Conservation (phyloP, 2,329 filamentous ascomycete genomes). For the Colletotrichum shisoi region DNA sequence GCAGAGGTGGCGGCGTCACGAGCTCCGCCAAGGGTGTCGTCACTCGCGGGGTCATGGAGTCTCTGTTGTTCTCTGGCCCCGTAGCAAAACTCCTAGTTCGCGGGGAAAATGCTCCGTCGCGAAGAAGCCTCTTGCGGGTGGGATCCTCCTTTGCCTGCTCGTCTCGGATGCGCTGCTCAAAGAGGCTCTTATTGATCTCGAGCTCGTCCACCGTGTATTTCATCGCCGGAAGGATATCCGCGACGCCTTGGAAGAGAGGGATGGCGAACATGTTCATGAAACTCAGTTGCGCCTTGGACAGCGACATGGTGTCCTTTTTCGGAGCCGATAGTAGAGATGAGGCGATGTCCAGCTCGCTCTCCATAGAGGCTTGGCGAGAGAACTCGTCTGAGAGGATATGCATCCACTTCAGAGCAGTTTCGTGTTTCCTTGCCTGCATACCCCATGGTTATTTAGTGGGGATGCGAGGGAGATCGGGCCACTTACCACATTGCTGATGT, state of each 20-base stretch:
- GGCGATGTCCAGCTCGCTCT: constrained; percentile 83
- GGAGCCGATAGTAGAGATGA: constrained; percentile 87
- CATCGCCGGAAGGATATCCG: constrained; percentile 85
- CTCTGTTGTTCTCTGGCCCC: constrained; percentile 28
- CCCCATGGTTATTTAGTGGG: constrained; percentile 40
- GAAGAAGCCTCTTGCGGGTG: constrained; percentile 48
- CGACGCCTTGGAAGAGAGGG: constrained; percentile 87
- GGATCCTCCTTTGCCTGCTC: constrained; percentile 64
- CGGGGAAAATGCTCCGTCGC: constrained; percentile 56
- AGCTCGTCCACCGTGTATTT: constrained; percentile 85
- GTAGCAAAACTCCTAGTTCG: constrained; percentile 55
- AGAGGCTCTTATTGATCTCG: constrained; percentile 75
- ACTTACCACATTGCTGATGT: constrained; percentile 97
- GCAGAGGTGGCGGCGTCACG: constrained; percentile 35
- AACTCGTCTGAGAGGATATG: constrained; percentile 95
- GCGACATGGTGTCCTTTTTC: constrained; percentile 80
- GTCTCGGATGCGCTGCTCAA: constrained; percentile 72
- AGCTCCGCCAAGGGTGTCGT: constrained; percentile 34
- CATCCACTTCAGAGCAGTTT: constrained; percentile 87
- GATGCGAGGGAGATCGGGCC: background rate
- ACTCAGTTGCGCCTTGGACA: constrained; percentile 86
- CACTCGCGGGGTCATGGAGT: constrained; percentile 32
- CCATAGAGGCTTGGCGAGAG: constrained; percentile 90
- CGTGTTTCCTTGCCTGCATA: constrained; percentile 79
- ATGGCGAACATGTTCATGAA: constrained; percentile 98